phyloP scores from a whole-genome alignment of 225 moss, liverwort and hornwort genomes.

The Lunularia cruciata region DNA sequence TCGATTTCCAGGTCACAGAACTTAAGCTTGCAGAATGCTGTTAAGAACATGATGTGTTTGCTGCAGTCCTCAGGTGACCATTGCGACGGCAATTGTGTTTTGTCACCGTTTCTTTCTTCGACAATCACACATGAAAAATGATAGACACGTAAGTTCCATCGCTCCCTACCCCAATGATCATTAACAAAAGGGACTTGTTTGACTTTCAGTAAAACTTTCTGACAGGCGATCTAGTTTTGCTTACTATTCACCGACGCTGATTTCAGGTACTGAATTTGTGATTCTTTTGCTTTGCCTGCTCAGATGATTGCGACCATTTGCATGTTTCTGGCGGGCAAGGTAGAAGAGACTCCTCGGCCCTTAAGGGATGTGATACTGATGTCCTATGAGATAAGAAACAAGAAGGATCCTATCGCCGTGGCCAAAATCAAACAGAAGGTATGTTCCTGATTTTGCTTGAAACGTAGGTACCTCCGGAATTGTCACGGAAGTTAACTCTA shows the following conservation, averaged over 20 bases:
- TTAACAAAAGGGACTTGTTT: background rate
- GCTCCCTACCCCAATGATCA: background rate
- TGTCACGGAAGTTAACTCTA: too few relatives aligned
- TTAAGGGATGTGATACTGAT: constrained; percentile 77
- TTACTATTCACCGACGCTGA: background rate
- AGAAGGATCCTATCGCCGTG: constrained; percentile 76
- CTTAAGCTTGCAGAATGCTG: too few relatives aligned
- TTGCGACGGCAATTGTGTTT: constrained; percentile 94
- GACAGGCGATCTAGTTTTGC: too few relatives aligned
- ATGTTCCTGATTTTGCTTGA: background rate
- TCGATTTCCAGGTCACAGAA: too few relatives aligned
- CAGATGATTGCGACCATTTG: constrained; percentile 97
- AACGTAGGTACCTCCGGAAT: too few relatives aligned
- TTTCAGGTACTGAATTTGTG: background rate
- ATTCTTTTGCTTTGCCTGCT: constrained; percentile 5
- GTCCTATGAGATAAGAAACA: constrained; percentile 82
- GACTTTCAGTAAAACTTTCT: too few relatives aligned
- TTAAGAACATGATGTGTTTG: background rate
- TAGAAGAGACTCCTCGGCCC: constrained; percentile 94
- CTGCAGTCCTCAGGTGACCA: constrained; percentile 93
- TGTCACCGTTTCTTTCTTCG: constrained; percentile 97
- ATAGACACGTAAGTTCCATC: constrained; percentile 69
- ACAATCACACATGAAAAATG: constrained; percentile 90
- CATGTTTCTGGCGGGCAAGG: constrained; percentile 99
- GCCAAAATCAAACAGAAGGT: constrained; percentile 79